A percentile compares a stretch with the other conserved stretches of the same genome.
These are phyloP conservation scores for Grigorovia transvaalensis DNA, from an alignment of 805 yeast species.

Conservation along the genomic window DNA sequence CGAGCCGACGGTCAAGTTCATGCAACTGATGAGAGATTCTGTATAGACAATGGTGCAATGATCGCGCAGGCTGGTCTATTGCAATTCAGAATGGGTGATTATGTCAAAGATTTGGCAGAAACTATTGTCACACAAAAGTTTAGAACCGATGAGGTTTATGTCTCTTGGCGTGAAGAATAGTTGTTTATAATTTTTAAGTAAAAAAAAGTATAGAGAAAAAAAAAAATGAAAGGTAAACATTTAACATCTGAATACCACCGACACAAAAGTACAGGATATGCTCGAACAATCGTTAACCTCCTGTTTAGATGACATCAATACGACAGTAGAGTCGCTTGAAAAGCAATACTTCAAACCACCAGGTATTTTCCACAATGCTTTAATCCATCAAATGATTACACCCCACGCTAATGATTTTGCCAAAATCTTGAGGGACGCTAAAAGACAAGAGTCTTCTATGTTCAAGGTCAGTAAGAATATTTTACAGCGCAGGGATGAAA, in stretches of 20 bases:
- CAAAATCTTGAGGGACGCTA: conserved; percentile 49
- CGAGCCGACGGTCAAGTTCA: conserved; percentile 71
- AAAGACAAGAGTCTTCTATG: conserved; percentile 39
- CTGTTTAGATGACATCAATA: conserved; percentile 29
- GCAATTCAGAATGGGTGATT: conserved; percentile 71
- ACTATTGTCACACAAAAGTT: conserved; percentile 90
- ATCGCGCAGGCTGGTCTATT: conserved; percentile 95
- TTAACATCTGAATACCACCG: not conserved
- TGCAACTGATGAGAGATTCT: conserved; percentile 94
- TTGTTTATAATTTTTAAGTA: not conserved
- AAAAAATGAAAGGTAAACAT: not conserved
- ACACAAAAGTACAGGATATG: not conserved
- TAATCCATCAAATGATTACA: conserved; percentile 35
- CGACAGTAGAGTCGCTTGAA: conserved; percentile 33
- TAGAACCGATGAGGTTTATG: conserved; percentile 87
- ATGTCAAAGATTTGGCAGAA: conserved; percentile 42
- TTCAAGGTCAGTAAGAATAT: conserved; percentile 34
- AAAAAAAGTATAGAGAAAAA: not conserved
- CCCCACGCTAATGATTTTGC: conserved; percentile 32
- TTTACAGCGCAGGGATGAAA: conserved; percentile 44
- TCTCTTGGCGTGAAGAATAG: conserved; percentile 68
- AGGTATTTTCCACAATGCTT: conserved; percentile 58
- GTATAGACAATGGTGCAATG: conserved; percentile 98
- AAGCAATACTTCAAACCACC: conserved; percentile 42
- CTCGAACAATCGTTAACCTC: conserved; percentile 24